Evolutionary conservation across 1,284 basidiomycete genomes (phyloP), one percentile per base, ranked within the genome.

Genomic region (Prillingera fragicola): DNA sequence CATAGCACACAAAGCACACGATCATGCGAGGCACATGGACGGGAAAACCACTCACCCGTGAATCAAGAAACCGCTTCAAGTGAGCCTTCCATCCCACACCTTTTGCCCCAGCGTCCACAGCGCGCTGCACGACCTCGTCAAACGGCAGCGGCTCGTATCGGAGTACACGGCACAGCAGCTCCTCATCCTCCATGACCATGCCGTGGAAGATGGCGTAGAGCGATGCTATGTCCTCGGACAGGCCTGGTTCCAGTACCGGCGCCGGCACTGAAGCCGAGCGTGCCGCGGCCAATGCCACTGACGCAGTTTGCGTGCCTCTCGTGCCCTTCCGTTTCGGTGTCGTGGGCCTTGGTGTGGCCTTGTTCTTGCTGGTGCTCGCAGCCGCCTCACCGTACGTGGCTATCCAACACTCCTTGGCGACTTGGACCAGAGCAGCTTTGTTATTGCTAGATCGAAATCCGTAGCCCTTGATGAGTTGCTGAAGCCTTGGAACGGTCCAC

Each of bases 111-210:
- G 47, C 42, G 9, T 48, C 48, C 10, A 65, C 52, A 2, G 56
- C 55, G 27, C 59, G 63, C 33, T 52, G 56, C 17, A 69, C 48
- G 12, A 71, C 45, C 44, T 69, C 66, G 29, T 69, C 67, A 29
- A 69, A 69, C 14, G 50, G 50, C 18, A 71, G 61, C 1, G 70
- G 70, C 63, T 69, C 69, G 45, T 71, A 71, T 23, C 63, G 58
- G 14, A 70, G 47, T 2, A 69, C 54, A n/a, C 63, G 58, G 8
- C 58, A 26, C 31, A 57, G 67, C 18, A 69, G 41, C 25, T 50
- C 54, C 4, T 45, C 28, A 42, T 66, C 63, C 14, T 48, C 43
- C 29, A 43, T 43, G 39, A 70, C 59, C 59, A 65, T 59, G 21
- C 37, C 32, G 31, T 54, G 41, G 45, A 69, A 67, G 26, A 37